Percentiles rank a stretch among this genome's conserved stretches.
Conservation (phyloP, 2,329 filamentous ascomycete species). For the Onygena corvina region DNA sequence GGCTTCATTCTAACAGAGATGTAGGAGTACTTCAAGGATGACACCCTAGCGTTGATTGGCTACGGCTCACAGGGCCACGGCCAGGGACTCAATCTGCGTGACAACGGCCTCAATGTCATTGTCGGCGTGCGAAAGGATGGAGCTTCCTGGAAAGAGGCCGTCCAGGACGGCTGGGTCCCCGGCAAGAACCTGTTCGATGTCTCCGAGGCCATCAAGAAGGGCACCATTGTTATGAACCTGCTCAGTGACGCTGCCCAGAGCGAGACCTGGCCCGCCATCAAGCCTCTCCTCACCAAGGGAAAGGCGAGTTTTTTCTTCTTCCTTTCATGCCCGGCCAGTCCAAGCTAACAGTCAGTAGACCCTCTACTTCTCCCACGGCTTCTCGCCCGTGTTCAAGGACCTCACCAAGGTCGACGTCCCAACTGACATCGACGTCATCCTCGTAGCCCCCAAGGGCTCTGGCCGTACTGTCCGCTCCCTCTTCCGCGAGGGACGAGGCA, state of each 20-base stretch:
- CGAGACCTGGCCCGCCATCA: constrained; percentile 97
- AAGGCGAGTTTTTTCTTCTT: constrained; percentile 52
- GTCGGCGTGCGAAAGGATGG: constrained; percentile 97
- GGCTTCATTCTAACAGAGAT: too few species aligned
- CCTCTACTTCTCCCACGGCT: constrained; percentile 99
- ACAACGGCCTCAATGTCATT: constrained; percentile 99
- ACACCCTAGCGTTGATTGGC: constrained; percentile 96
- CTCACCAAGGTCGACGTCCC: constrained; percentile 98
- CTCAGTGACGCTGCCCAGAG: constrained; percentile 95
- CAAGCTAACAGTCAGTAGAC: constrained; percentile 47
- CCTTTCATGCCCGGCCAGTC: background rate
- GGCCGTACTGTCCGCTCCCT: constrained; percentile 96
- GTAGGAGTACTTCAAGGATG: constrained; percentile 98
- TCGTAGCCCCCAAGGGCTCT: constrained; percentile 97
- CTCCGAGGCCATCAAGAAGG: constrained; percentile 84
- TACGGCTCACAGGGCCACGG: constrained; percentile 98
- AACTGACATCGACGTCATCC: constrained; percentile 94
- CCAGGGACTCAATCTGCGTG: constrained; percentile 97
- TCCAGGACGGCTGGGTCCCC: constrained; percentile 93
- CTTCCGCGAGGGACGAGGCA: constrained; percentile 97
- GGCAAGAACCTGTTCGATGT: constrained; percentile 99
- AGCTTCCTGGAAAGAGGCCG: constrained; percentile 94
- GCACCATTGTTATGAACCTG: constrained; percentile 98
- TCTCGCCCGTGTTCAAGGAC: constrained; percentile 99
- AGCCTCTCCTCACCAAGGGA: constrained; percentile 96